phyloP scores from a whole-genome alignment of 805 yeast genomes.

The Barnettozyma sucrosica region DNA sequence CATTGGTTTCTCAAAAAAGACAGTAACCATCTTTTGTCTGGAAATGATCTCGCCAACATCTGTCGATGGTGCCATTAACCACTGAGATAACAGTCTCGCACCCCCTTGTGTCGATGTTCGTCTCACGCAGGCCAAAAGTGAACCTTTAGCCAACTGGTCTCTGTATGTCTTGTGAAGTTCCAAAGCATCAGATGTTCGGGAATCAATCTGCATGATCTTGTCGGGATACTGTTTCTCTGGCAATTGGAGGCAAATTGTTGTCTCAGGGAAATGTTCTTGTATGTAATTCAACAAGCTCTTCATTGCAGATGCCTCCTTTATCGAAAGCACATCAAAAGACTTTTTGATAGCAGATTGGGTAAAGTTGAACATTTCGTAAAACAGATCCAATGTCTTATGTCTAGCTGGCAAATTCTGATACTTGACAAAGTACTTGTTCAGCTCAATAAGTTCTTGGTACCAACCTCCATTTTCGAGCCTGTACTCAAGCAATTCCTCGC shows the following conservation, averaged over 20 bases:
- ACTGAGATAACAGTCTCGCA: conserved; percentile 65
- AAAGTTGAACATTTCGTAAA: conserved; percentile 36
- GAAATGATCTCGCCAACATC: conserved; percentile 46
- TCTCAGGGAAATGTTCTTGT: conserved; percentile 65
- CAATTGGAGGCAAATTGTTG: conserved; percentile 53
- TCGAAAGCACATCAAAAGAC: conserved; percentile 30
- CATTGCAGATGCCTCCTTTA: conserved; percentile 54
- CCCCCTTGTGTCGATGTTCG: conserved; percentile 81
- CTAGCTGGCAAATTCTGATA: conserved; percentile 40
- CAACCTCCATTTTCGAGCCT: conserved; percentile 42
- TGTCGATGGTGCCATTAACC: conserved; percentile 79
- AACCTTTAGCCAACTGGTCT: conserved; percentile 54
- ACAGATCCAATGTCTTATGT: conserved; percentile 34
- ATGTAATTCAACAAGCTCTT: conserved; percentile 62
- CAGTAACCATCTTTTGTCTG: conserved; percentile 49
- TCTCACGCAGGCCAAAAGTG: conserved; percentile 62
- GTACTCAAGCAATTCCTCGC: conserved; percentile 37
- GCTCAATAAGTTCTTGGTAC: conserved; percentile 53
- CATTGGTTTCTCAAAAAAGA: conserved; percentile 30
- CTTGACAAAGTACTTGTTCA: conserved; percentile 52
- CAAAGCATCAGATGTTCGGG: conserved; percentile 69
- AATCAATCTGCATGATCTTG: conserved; percentile 68
- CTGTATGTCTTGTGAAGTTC: conserved; percentile 62
- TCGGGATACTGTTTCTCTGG: conserved; percentile 56
- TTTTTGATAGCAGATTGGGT: conserved; percentile 17